These are phyloP conservation scores for Mangifera indica DNA, from an alignment of 345 rosid species.

Conservation along the genomic window DNA sequence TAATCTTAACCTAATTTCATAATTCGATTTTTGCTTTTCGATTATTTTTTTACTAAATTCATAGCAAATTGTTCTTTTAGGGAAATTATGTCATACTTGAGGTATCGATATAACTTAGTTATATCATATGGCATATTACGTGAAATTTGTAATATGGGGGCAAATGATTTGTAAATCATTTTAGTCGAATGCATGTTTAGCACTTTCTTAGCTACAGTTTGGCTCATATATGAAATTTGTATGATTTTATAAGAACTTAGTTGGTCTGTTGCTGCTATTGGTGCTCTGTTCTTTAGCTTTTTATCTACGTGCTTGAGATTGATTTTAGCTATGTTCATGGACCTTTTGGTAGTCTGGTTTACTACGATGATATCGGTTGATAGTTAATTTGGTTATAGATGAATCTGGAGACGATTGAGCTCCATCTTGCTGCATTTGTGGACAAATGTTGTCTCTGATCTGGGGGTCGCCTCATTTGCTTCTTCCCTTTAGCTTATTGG, in stretches of 20 bases:
- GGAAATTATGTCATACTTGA: too few relatives aligned
- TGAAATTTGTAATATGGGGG: too few relatives aligned
- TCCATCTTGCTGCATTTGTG: not conserved
- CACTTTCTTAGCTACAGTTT: not conserved
- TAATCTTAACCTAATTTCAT: not conserved
- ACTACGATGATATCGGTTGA: not conserved
- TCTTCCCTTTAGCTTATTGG: too few relatives aligned
- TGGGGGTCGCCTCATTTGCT: too few relatives aligned
- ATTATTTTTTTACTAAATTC: not conserved
- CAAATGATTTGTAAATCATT: too few relatives aligned
- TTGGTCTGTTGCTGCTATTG: not conserved
- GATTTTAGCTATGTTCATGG: not conserved
- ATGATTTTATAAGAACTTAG: not conserved
- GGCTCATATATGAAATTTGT: not conserved
- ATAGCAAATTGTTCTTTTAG: too few relatives aligned
- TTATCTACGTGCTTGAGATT: too few relatives aligned
- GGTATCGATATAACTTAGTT: too few relatives aligned
- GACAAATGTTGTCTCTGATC: not conserved
- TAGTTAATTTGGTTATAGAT: not conserved
- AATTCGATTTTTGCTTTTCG: not conserved
- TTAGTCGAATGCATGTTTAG: not conserved
- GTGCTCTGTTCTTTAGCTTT: not conserved
- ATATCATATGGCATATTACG: too few relatives aligned
- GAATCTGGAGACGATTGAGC: not conserved
- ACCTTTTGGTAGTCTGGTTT: not conserved